Evolutionary conservation across 257 asterid genomes (phyloP), one percentile per base, ranked within the genome.

Genomic region (Oldenlandia corymbosa): DNA sequence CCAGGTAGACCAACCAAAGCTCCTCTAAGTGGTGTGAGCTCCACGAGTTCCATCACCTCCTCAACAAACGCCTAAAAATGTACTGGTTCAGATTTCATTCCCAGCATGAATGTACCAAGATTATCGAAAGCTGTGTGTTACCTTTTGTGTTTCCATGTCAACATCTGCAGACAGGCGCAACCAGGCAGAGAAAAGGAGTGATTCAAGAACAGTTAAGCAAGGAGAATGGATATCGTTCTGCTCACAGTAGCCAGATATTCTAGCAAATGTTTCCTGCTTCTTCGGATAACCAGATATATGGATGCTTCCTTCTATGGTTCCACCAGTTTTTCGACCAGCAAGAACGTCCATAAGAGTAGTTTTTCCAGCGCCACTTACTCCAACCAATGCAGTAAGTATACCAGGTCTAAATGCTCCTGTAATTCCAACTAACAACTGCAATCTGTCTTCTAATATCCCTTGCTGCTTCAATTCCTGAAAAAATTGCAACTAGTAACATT

Each of bases 331-430:
- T 80, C 98, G 79, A 49, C 98, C 98, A 28, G 98, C 92, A 62
- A 91, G 81, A 57, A 91, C 98, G 76, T 91, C 98, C 98, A 91
- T 91, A 54, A 91, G 96, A 53, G 97, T 91, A 62, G 97, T 91
- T 79, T 91, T 91, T 30, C 97, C 97, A 13, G 97, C 97, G 51
- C 97, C 97, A 75, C 96, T 91, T 24, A 85, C 94, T 60, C 98
- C 98, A 70, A 91, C 95, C 75, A 88, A 80, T 68, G 96, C 96
- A 41, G 96, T 91, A 37, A 91, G 96, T 72, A 88, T 95, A 65
- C 95, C 95, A 51, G 96, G 95, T 70, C 88, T 86, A 73, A 91
- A 86, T 69, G 95, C 90, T 64, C 95, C 98, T 23, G 96, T 88
- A 48, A 91, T 81, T 74, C 83, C 81, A 62, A 78, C 85, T 81